Evolutionary conservation across 179 eudicot genomes (phyloP).

Genomic region (Heliamphora pulchella): DNA sequence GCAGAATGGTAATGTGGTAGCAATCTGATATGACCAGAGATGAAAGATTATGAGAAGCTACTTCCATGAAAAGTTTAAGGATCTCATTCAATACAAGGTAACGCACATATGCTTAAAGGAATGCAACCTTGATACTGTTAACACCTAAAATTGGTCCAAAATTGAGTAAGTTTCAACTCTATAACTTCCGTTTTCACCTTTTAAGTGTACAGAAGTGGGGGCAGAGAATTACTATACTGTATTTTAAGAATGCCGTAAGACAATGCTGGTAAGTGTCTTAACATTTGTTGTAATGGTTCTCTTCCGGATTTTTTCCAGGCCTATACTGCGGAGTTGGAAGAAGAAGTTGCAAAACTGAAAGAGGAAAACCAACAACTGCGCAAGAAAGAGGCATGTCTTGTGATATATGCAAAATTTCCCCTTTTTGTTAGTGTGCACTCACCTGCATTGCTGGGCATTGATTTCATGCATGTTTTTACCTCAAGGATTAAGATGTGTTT

Average conservation of each 20-base stretch:
- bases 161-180: not conserved
- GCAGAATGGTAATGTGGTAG: slow-evolving; percentile 19
- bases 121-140: slow-evolving; percentile 6
- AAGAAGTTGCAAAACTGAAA: slow-evolving; percentile 80
- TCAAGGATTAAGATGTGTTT: not conserved
- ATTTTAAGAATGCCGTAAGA: not conserved
- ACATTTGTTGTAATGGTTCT: slow-evolving; percentile 5
- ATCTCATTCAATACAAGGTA: slow-evolving; percentile 16
- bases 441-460: not conserved
- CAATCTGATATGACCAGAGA: slow-evolving; percentile 15
- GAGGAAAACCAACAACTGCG: slow-evolving; percentile 67
- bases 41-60: slow-evolving; percentile 18
- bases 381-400: slow-evolving; percentile 54
- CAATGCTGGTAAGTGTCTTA: not conserved
- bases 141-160: slow-evolving; percentile 6
- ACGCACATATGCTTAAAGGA: not conserved
- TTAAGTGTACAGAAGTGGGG: not conserved
- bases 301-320: slow-evolving; percentile 39
- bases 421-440: not conserved
- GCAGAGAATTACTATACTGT: not conserved
- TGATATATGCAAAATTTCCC: not conserved
- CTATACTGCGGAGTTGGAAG: slow-evolving; percentile 84
- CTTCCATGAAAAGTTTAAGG: slow-evolving; percentile 20
- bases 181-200: not conserved
- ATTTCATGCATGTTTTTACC: not conserved